These are phyloP conservation scores for Scytalidium sp. DNA, from an alignment of 2,329 filamentous ascomycete species.

Conservation along the genomic window DNA sequence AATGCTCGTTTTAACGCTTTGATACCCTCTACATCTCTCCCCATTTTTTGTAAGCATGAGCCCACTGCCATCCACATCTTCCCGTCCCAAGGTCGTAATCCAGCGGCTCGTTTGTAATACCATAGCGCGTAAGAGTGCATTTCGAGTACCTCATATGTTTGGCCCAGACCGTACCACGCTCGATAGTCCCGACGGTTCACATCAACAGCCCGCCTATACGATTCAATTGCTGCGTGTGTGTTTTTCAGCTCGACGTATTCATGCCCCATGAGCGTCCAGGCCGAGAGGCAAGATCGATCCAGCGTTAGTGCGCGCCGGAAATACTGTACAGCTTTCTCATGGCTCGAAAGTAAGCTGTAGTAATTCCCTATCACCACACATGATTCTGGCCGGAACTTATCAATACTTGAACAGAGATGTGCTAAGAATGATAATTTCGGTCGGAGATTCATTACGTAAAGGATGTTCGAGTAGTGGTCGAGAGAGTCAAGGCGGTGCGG, in stretches of 20 bases:
- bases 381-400: slow-evolving; percentile 95
- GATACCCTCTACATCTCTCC: slow-evolving; percentile 83
- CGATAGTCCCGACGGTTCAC: slow-evolving; percentile 95
- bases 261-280: slow-evolving; percentile 98
- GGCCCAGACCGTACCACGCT: slow-evolving; percentile 95
- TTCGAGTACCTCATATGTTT: slow-evolving; percentile 96
- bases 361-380: slow-evolving; percentile 98
- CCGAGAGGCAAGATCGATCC: slow-evolving; percentile 85
- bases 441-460: slow-evolving; percentile 86
- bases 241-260: slow-evolving; percentile 99
- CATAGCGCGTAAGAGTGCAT: slow-evolving; percentile 97
- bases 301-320: slow-evolving; percentile 90
- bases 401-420: slow-evolving; percentile 83
- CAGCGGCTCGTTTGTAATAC: slow-evolving; percentile 95
- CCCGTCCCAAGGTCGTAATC: slow-evolving; percentile 89
- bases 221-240: slow-evolving; percentile 95
- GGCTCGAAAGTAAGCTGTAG: slow-evolving; percentile 88
- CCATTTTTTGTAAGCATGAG: slow-evolving; percentile 87
- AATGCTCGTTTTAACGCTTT: slow-evolving; percentile 92
- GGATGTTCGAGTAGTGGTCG: slow-evolving; percentile 95
- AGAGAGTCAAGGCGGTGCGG: slow-evolving; percentile 78
- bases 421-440: slow-evolving; percentile 92
- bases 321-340: slow-evolving; percentile 98
- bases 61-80: slow-evolving; percentile 99
- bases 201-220: slow-evolving; percentile 91